Conservation (phyloP, 768 basidiomycete species). For the Naganishia randhawae region DNA sequence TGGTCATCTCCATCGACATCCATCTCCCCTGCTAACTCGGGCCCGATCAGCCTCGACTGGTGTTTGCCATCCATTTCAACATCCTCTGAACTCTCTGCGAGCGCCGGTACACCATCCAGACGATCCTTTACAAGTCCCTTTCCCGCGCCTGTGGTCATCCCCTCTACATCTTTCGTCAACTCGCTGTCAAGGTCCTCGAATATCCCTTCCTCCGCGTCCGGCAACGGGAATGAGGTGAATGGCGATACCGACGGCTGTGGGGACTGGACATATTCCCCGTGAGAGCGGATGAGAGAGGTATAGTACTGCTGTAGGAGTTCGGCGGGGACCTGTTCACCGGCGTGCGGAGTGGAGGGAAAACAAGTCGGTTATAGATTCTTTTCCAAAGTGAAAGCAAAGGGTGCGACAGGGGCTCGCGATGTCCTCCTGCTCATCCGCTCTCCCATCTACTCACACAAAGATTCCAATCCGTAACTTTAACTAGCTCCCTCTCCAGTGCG, state of each 20-base stretch:
- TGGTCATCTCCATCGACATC: not conserved
- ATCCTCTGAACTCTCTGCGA: not conserved
- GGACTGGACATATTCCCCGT: slow-evolving; percentile 53
- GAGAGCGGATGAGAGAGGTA: slow-evolving; percentile 82
- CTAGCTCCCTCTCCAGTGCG: slow-evolving; percentile 88
- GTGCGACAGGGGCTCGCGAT: too few relatives aligned
- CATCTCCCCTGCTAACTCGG: not conserved
- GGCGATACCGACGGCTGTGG: slow-evolving; percentile 34
- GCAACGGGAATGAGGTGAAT: slow-evolving; percentile 41
- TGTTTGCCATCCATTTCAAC: not conserved
- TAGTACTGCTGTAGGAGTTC: slow-evolving; percentile 91
- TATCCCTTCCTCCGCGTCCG: not conserved
- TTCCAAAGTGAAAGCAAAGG: not conserved
- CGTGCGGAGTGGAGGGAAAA: slow-evolving; percentile 31
- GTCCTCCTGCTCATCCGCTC: not conserved
- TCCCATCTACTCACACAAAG: slow-evolving; percentile 64
- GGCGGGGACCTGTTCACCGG: slow-evolving; percentile 72
- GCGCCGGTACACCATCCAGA: not conserved
- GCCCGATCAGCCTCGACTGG: not conserved
- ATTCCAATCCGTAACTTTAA: slow-evolving; percentile 86
- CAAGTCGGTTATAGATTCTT: slow-evolving; percentile 5
- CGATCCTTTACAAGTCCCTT: not conserved
- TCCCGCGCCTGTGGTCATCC: not conserved
- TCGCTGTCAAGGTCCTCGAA: not conserved
- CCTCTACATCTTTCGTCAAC: not conserved